phyloP scores from a whole-genome alignment of 192 early-diverging fungal genomes.

The Backusella australiensis region DNA sequence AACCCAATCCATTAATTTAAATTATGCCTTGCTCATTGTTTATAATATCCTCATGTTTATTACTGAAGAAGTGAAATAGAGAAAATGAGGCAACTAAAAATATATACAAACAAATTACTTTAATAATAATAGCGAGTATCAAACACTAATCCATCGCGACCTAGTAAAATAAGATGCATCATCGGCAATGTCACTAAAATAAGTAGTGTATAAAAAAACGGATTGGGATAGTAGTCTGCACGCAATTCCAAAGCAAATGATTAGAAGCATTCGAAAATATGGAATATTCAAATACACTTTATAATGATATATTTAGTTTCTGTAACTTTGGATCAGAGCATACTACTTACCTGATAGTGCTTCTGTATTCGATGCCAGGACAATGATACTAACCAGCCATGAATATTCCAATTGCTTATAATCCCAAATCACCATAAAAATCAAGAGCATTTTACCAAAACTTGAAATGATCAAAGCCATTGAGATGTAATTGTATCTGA shows the following conservation, averaged over 20 bases:
- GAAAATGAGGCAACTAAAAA: too few species aligned
- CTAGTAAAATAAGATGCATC: constrained; percentile 8
- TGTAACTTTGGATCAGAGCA: background rate
- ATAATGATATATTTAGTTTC: background rate
- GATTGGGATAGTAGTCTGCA: constrained; percentile 46
- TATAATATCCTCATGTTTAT: too few species aligned
- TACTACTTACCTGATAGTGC: constrained; percentile 50
- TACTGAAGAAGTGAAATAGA: too few species aligned
- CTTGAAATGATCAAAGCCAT: constrained; percentile 77
- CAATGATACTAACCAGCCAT: constrained; percentile 74
- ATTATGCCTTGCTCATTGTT: too few species aligned
- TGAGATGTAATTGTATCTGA: constrained; percentile 61
- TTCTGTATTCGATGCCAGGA: constrained; percentile 71
- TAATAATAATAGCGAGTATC: background rate
- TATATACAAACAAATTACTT: too few species aligned
- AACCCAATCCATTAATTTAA: background rate
- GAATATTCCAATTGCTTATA: constrained; percentile 80
- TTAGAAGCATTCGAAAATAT: constrained; percentile 42
- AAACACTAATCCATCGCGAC: constrained; percentile 26
- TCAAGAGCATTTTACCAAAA: constrained; percentile 84
- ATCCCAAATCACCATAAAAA: constrained; percentile 92
- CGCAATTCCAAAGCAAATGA: constrained; percentile 45
- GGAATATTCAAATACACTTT: constrained; percentile 50
- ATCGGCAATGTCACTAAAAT: background rate
- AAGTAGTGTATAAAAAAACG: constrained; percentile 37